phyloP scores from a whole-genome alignment of 2,329 filamentous ascomycete species.

The Cordyceps javanica region DNA sequence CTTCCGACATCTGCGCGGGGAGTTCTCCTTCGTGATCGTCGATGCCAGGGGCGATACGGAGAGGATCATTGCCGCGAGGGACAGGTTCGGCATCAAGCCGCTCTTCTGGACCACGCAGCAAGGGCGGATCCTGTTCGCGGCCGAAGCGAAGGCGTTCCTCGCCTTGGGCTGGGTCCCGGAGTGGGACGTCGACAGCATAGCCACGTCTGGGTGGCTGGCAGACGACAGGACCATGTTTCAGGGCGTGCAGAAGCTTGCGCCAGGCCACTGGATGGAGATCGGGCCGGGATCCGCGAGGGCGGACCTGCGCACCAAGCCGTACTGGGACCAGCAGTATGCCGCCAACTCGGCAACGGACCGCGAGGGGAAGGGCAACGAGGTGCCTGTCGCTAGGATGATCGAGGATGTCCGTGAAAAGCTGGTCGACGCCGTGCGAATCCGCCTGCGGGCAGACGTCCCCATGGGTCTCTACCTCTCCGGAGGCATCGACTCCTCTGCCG shows the following conservation, averaged over 20 bases:
- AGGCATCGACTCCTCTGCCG: slow-evolving; percentile 50
- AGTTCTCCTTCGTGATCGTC: slow-evolving; percentile 23
- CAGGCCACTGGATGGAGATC: slow-evolving; percentile 37
- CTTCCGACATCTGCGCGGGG: not conserved
- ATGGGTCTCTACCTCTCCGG: slow-evolving; percentile 52
- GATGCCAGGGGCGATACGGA: slow-evolving; percentile 31
- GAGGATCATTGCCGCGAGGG: slow-evolving; percentile 40
- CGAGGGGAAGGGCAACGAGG: slow-evolving; percentile 20
- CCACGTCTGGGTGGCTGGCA: slow-evolving; percentile 36
- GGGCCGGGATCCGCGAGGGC: not conserved
- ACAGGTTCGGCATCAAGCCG: slow-evolving; percentile 53
- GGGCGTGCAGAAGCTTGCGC: slow-evolving; percentile 37
- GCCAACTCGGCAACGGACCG: not conserved
- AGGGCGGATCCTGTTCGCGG: slow-evolving; percentile 38
- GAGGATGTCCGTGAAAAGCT: slow-evolving; percentile 41
- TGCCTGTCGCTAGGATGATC: slow-evolving; percentile 43
- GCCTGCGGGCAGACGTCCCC: slow-evolving; percentile 51
- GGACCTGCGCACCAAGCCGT: slow-evolving; percentile 19
- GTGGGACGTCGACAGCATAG: slow-evolving; percentile 45
- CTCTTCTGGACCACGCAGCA: slow-evolving; percentile 42
- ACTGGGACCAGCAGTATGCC: slow-evolving; percentile 35
- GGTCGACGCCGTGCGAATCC: slow-evolving; percentile 44
- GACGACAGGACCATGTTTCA: slow-evolving; percentile 44
- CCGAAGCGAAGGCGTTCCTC: slow-evolving; percentile 49
- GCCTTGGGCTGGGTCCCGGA: slow-evolving; percentile 44